Evolutionary conservation across 768 basidiomycete genomes (phyloP), one percentile per base, ranked within the genome.

Genomic region (Mycena sanguinolenta): DNA sequence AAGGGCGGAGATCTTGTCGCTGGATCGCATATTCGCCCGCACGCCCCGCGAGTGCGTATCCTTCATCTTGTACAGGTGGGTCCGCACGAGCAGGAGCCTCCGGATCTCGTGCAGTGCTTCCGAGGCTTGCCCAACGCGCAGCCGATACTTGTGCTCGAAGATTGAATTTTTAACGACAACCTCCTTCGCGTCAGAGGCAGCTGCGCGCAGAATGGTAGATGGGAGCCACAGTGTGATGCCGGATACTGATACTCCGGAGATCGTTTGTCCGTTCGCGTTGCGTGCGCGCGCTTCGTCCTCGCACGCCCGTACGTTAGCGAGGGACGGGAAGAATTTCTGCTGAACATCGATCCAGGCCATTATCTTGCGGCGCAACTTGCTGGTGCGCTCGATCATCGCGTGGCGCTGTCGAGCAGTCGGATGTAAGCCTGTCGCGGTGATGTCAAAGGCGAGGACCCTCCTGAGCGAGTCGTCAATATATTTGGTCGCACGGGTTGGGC

Each of bases 331-430:
- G 13, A 52, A 53, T n/a, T n/a, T 28, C 16, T 19, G 17, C 58
- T 76, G 76, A 4, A 76, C 32, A 14, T 34, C 49, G 2, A n/a
- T 30, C 74, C 74, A 76, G 16, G 59, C 64, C 12, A 74, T 53
- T 19, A 75, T 64, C 44, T 64, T 63, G 25, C 58, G 36, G 10
- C 62, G 65, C 9, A 75, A 55, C 30, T 42, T 46, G 38, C 73
- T 75, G 3, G 25, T 66, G 4, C 52, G 49, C 52, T 74, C 65
- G 38, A 72, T 71, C 19, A 77, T n/a, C 50, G 74, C 74, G 9
- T 68, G 53, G 2, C 44, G n/a, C 52, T 79, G 76, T 19, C 62
- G 49, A 19, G 69, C 65, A 12, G 75, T 77, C 0, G 74, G 69
- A 49, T 77, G 73, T n/a, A 59, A 25, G 32, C 66, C 60, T 14